A percentile compares a stretch with the other conserved stretches of the same genome.
Evolutionary conservation across 805 yeast genomes (phyloP).

Genomic region (Ogataea chonburiensis): DNA sequence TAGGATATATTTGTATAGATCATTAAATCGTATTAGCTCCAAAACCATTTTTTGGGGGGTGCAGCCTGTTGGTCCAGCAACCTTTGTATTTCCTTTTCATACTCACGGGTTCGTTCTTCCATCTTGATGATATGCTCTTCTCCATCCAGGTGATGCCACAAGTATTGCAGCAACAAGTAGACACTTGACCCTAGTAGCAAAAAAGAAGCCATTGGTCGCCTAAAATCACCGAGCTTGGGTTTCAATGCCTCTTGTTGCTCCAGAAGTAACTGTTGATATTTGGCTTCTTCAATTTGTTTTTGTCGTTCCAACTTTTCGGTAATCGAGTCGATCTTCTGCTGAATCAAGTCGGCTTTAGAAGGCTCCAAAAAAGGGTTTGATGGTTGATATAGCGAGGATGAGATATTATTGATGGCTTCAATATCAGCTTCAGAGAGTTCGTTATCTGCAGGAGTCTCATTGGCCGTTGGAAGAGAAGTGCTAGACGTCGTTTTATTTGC

Average conservation of each 20-base stretch:
- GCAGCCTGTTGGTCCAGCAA: constrained; percentile 28
- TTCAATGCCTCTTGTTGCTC: constrained; percentile 23
- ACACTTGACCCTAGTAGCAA: constrained; percentile 34
- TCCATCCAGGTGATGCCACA: constrained; percentile 34
- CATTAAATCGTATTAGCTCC: constrained; percentile 8
- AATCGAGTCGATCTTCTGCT: constrained; percentile 28
- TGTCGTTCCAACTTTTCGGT: constrained; percentile 25
- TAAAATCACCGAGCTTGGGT: constrained; percentile 34
- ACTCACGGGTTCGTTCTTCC: constrained; percentile 23
- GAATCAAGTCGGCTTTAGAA: constrained; percentile 32
- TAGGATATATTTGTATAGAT: constrained; percentile 2
- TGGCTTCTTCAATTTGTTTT: constrained; percentile 23
- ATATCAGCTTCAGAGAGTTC: constrained; percentile 14
- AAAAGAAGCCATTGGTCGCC: constrained; percentile 33
- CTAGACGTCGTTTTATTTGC: no score
- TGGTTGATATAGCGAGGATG: constrained; percentile 30
- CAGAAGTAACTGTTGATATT: constrained; percentile 17
- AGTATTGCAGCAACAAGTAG: constrained; percentile 33
- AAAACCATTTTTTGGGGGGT: constrained; percentile 20
- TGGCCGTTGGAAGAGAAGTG: no score
- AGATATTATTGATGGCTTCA: constrained; percentile 19
- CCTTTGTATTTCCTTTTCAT: constrained; percentile 29
- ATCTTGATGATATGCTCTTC: constrained; percentile 28
- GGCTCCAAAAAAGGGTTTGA: constrained; percentile 30
- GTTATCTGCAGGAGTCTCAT: not conserved